Base-by-base conservation (phyloP, 2,329 filamentous ascomycete genomes). In the Monosporascus sp. region DNA sequence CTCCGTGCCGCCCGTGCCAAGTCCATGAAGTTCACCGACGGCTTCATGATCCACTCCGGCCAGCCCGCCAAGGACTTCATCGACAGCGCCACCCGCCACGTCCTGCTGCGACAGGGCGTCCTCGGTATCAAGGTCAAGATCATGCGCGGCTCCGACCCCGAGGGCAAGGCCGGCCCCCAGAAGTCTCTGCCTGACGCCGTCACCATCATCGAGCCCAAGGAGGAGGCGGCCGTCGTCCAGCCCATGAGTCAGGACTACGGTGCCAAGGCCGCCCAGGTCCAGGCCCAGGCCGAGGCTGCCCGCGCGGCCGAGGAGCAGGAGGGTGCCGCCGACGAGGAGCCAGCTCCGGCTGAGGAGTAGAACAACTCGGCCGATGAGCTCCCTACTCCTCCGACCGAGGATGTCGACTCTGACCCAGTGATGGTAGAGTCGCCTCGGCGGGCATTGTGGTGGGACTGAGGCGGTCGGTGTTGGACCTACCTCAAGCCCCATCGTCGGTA, bases 41-140 rank as follows among this genome's bases (percentile, higher is more conserved):
- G 94, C 76, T 99, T 99, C 91, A 99, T 99, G 94, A 99, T 99
- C 81, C 94, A 99, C 90, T 99, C 94, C 72, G 94, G 94, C 81
- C 94, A 99, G 79, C 94, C 94, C 73, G 94, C 93, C 73, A 93
- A 95, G 81, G 94, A 99, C 82, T 99, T 99, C 84, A 99, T 99
- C 77, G 94, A 99, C 85, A 85, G 81, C 72, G 95, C 95, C 69
- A 97, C 94, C 72, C 94, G 94, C 71, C 94, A 99, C 90, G 94
- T 99, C 71, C 91, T 99, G 66, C 92, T 99, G 78, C 90, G 95
- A 81, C 94, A 99, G 85, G 94, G 94, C 89, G 94, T 99, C 65
- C 84, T 99, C 65, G 94, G 94, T 82, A 99, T 99, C 84, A 99
- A 99, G 87, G 94, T 99, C 79, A 99, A 99, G 92, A 99, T 99